Conservation (phyloP, 1,284 basidiomycete species). For the Melanopsichium pennsylvanicum region DNA sequence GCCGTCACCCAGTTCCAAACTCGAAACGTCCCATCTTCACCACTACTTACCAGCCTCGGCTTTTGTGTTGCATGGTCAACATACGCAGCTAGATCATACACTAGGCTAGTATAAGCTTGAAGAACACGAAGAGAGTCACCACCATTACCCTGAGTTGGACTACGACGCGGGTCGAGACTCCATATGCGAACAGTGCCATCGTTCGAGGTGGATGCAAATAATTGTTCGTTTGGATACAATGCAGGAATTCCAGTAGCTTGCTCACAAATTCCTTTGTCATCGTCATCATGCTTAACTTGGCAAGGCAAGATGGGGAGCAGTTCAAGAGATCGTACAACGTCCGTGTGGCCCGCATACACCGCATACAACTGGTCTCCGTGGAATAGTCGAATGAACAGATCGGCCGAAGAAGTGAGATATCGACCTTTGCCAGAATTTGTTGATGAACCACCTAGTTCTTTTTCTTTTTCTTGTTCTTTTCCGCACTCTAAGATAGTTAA, state of each 20-base stretch:
- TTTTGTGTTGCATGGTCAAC: background rate
- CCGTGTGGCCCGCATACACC: conserved; percentile 45
- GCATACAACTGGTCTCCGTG: conserved; percentile 35
- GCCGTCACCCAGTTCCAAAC: conserved; percentile 30
- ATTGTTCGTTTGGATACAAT: conserved; percentile 13
- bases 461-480: too few relatives aligned
- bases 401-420: conserved; percentile 49
- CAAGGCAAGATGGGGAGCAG: conserved; percentile 8
- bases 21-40: conserved; percentile 42
- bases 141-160: conserved; percentile 36
- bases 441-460: too few relatives aligned
- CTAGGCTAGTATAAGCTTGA: conserved; percentile 31
- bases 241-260: background rate
- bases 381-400: conserved; percentile 49
- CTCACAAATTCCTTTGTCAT: background rate
- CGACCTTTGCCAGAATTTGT: too few relatives aligned
- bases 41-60: conserved; percentile 25
- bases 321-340: conserved; percentile 39
- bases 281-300: background rate
- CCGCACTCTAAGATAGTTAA: background rate
- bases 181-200: conserved; percentile 40
- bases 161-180: conserved; percentile 33
- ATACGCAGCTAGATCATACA: conserved; percentile 30
- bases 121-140: conserved; percentile 31
- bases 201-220: conserved; percentile 40